Conservation (phyloP, 306 rosid genomes). For the Canavalia gladiata region DNA sequence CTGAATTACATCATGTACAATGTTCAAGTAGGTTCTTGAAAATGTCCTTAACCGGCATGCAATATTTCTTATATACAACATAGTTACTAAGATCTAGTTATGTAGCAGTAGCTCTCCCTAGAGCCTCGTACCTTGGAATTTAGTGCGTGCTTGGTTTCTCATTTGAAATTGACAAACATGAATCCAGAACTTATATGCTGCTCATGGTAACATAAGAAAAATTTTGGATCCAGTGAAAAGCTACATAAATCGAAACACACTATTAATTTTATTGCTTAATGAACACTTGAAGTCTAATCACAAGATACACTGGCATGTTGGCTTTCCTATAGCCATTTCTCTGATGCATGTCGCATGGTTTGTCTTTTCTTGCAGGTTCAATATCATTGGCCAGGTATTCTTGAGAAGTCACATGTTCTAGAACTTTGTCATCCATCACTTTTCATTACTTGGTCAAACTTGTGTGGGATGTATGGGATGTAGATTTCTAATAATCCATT, state of each 20-base stretch:
- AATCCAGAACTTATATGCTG: too few relatives aligned
- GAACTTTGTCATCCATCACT: slow-evolving; percentile 48
- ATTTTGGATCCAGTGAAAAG: too few relatives aligned
- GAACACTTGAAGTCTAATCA: slow-evolving; percentile 5
- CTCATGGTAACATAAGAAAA: too few relatives aligned
- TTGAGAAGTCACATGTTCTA: slow-evolving; percentile 38
- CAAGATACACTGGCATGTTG: slow-evolving; percentile 4
- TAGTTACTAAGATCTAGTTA: not conserved
- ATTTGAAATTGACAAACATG: too few relatives aligned
- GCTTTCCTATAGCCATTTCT: slow-evolving; percentile 27
- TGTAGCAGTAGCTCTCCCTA: not conserved
- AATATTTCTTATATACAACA: not conserved
- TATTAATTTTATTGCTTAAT: slow-evolving; percentile 18
- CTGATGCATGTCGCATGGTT: slow-evolving; percentile 50
- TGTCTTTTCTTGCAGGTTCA: slow-evolving; percentile 77
- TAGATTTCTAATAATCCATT: slow-evolving; percentile 33
- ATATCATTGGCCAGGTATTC: slow-evolving; percentile 93
- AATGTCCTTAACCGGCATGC: not conserved
- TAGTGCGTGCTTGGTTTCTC: not conserved
- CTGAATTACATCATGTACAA: not conserved
- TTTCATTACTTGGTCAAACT: slow-evolving; percentile 40
- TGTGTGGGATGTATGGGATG: slow-evolving; percentile 42
- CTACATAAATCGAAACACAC: too few relatives aligned
- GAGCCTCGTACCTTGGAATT: not conserved
- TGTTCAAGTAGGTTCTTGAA: not conserved